Evolutionary conservation across 1,284 basidiomycete genomes (phyloP).

Genomic region (Mrakiaceae sp.): DNA sequence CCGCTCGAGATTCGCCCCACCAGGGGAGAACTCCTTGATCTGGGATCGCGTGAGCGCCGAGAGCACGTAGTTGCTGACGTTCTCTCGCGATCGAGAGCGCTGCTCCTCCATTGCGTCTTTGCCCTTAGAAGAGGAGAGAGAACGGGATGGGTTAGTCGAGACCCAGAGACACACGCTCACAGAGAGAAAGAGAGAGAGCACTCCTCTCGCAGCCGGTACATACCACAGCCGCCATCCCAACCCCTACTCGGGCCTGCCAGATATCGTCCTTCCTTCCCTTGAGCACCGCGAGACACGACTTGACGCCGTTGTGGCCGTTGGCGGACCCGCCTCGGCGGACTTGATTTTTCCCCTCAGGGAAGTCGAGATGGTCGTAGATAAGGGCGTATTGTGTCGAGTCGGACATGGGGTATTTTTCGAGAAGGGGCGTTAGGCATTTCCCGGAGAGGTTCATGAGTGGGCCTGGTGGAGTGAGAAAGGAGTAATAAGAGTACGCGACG

Average conservation of each 20-base stretch:
- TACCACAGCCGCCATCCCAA: background rate
- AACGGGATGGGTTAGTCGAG: too few species aligned
- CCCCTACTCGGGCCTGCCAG: conserved; percentile 3
- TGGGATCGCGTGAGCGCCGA: too few species aligned
- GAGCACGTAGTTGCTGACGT: too few species aligned
- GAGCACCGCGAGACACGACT: background rate
- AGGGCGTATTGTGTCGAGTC: background rate
- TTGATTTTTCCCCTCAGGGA: background rate
- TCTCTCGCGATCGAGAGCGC: too few species aligned
- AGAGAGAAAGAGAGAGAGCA: too few species aligned
- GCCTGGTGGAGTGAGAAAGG: background rate
- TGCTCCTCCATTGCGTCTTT: too few species aligned
- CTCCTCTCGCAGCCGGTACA: too few species aligned
- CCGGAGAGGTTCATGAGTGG: conserved; percentile 2
- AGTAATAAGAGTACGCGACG: background rate
- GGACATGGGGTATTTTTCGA: background rate
- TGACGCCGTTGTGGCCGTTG: conserved; percentile 2
- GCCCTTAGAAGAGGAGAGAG: too few species aligned
- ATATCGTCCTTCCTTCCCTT: background rate
- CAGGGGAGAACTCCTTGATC: too few species aligned
- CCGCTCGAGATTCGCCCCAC: too few species aligned
- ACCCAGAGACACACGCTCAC: too few species aligned
- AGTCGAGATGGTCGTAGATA: conserved; percentile 12
- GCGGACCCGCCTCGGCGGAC: background rate
- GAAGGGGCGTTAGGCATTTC: background rate